Conservation (phyloP, 2,329 filamentous ascomycete species). For the Aspergillus novofumigatus region DNA sequence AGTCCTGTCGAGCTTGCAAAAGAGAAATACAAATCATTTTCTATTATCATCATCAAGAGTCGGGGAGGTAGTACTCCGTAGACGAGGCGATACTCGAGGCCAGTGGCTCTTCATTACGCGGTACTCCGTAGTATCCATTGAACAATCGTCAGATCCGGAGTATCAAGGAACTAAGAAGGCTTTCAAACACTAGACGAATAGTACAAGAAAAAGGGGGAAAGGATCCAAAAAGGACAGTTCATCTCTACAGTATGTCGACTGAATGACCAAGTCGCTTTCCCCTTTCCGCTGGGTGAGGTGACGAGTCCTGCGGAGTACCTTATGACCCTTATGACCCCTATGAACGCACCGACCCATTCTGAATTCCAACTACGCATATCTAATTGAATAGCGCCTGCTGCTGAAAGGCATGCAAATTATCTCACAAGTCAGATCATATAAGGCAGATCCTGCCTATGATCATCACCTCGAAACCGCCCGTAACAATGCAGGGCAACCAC, state of each 20-base stretch:
- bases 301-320: neutral
- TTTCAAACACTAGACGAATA: neutral
- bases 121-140: too few species aligned
- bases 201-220: neutral
- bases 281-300: neutral
- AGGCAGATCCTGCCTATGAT: neutral
- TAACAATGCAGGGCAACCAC: neutral
- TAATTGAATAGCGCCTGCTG: neutral
- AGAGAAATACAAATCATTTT: neutral
- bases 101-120: too few species aligned
- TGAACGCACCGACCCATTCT: neutral
- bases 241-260: neutral
- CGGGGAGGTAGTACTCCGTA: neutral
- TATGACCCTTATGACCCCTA: neutral
- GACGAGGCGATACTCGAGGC: too few species aligned
- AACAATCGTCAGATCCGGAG: neutral
- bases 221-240: neutral
- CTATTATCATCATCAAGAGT: neutral
- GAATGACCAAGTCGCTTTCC: neutral
- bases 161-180: too few species aligned
- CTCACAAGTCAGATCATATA: neutral
- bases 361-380: neutral
- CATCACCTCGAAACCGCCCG: neutral
- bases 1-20: too few species aligned
- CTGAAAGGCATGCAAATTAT: neutral